Percentiles rank a stretch among this genome's conserved stretches.
These are phyloP conservation scores for Colletotrichum theobromicola DNA, from an alignment of 2,329 filamentous ascomycete genomes.

Conservation along the genomic window DNA sequence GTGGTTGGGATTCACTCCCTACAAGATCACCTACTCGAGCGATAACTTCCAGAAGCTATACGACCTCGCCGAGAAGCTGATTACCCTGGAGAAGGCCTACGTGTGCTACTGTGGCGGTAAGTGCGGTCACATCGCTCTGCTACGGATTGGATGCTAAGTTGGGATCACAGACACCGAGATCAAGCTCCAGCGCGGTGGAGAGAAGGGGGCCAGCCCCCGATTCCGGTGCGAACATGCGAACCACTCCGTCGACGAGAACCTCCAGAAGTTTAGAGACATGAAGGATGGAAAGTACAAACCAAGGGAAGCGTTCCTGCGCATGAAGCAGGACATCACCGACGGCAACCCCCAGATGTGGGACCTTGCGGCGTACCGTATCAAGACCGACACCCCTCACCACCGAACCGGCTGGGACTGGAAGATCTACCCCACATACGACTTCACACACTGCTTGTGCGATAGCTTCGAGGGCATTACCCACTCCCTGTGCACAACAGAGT, in stretches of 20 bases:
- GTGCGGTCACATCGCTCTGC: not conserved
- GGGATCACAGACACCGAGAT: slow-evolving; percentile 69
- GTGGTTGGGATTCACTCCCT: slow-evolving; percentile 71
- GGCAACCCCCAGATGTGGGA: slow-evolving; percentile 98
- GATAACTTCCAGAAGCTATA: slow-evolving; percentile 92
- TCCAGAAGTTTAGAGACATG: slow-evolving; percentile 88
- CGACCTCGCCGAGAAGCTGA: slow-evolving; percentile 85
- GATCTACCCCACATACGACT: slow-evolving; percentile 88
- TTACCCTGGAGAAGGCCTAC: slow-evolving; percentile 73
- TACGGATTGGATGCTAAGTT: not conserved
- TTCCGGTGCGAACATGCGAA: slow-evolving; percentile 84
- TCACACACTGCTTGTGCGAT: slow-evolving; percentile 89
- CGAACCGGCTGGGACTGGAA: slow-evolving; percentile 84
- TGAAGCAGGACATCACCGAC: slow-evolving; percentile 88
- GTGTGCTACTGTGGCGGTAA: slow-evolving; percentile 82
- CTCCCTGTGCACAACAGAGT: slow-evolving; percentile 92
- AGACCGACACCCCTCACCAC: slow-evolving; percentile 73
- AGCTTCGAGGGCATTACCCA: slow-evolving; percentile 92
- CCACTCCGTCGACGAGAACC: slow-evolving; percentile 75
- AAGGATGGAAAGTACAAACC: slow-evolving; percentile 88
- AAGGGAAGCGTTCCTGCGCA: slow-evolving; percentile 82
- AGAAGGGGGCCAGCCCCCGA: slow-evolving; percentile 69
- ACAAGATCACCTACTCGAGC: slow-evolving; percentile 81
- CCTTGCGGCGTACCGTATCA: slow-evolving; percentile 86
- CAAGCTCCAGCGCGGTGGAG: slow-evolving; percentile 85